Base-by-base conservation (phyloP, 495 filamentous ascomycete species). In the Amphirosellinia nigrospora region DNA sequence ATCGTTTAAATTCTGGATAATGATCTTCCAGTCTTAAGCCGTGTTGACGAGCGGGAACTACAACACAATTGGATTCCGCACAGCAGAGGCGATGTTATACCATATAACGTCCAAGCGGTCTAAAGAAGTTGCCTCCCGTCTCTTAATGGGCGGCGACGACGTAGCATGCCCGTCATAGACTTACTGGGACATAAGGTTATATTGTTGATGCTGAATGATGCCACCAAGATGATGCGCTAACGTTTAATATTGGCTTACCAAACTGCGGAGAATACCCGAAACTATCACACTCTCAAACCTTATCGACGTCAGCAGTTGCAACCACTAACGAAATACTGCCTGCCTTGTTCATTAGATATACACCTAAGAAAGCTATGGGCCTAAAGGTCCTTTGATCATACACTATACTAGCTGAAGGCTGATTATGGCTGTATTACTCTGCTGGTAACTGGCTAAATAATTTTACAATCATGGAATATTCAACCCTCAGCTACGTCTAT, bases 111-210 rank as follows among this genome's bases (percentile, higher is more conserved):
- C 21, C 3, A 26, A 5, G 13, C 7, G 15, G 28, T 6, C 21
- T n/a, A 38, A 34, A 21, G 28, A 58, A 21, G n/a, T 41, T 53
- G 7, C 19, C 26, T 53, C 19, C 43, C 46, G 21, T 23, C 16
- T 34, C 28, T 32, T 62, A 10, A 34, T 36, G 15, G 32, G 21
- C 36, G 23, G 21, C 7, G 21, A 43, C 66, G 46, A 69, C 66
- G 56, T 69, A 62, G 32, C 38, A n/a, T 26, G 19, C 19, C 19
- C 66, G 66, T 69, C 66, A 69, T 69, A 36, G 45, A 69, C 28
- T 62, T 32, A 34, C 16, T 11, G 36, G n/a, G 19, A 4, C 36
- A 28, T 36, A 38, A 23, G 13, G 15, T 21, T 21, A 16, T 21
- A 53, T 41, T 2, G 13, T 23, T 34, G 43, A 61, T 69, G 66